phyloP scores from a whole-genome alignment of 345 rosid species.

The Brassica juncea region DNA sequence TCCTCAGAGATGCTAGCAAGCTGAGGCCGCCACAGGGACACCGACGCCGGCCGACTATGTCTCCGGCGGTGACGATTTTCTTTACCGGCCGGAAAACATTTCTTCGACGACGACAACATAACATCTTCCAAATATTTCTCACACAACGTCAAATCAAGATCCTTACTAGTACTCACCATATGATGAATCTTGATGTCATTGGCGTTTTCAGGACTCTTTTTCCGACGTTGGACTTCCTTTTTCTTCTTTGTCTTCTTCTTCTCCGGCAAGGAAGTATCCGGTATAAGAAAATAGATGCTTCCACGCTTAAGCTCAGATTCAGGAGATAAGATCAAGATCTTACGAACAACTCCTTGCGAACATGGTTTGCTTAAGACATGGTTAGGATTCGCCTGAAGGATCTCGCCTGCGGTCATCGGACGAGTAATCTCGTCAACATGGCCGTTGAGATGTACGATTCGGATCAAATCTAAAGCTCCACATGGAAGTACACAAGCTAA shows the following conservation, averaged over 20 bases:
- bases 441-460: conserved; percentile 88
- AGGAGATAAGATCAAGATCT: conserved; percentile 75
- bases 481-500: conserved; percentile 93
- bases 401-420: conserved; percentile 76
- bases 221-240: background rate
- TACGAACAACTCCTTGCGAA: conserved; percentile 74
- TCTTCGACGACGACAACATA: conserved; percentile 36
- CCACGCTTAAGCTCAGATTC: conserved; percentile 90
- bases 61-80: conserved; percentile 48
- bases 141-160: conserved; percentile 30
- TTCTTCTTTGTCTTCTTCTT: conserved; percentile 42
- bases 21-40: conserved; percentile 69
- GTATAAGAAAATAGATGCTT: conserved; percentile 84
- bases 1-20: conserved; percentile 80
- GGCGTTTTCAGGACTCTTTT: conserved; percentile 30
- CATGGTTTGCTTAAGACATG: conserved; percentile 81
- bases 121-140: conserved; percentile 41
- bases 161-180: conserved; percentile 3
- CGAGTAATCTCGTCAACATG: conserved; percentile 75
- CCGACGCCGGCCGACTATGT: conserved; percentile 53
- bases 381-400: conserved; percentile 75
- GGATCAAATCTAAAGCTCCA: conserved; percentile 92
- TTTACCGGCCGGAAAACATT: conserved; percentile 25
- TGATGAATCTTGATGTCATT: background rate
- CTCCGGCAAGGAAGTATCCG: conserved; percentile 57